Evolutionary conservation across 2,329 filamentous ascomycete species (phyloP).

Genomic region (Sordariomycetes sp.): DNA sequence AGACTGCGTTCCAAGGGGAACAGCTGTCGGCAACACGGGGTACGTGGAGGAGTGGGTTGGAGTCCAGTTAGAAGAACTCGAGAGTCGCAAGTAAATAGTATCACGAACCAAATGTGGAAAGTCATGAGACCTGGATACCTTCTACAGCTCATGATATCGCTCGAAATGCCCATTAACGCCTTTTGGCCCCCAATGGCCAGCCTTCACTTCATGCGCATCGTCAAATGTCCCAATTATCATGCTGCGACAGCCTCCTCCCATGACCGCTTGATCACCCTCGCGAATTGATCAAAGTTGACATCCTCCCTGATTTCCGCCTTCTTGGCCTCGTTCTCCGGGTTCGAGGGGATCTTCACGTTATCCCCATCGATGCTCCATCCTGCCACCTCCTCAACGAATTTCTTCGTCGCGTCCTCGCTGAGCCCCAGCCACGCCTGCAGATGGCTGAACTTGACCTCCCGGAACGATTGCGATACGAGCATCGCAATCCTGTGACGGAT

Average conservation of each 20-base stretch:
- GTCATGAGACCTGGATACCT: conserved; percentile 1
- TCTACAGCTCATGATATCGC: conserved; percentile 14
- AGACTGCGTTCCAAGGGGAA: conserved; percentile 61
- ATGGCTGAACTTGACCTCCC: conserved; percentile 59
- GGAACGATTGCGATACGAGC: conserved; percentile 73
- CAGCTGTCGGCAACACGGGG: conserved; percentile 53
- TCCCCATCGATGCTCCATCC: conserved; percentile 72
- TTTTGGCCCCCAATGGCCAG: conserved; percentile 15
- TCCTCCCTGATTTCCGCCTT: conserved; percentile 93
- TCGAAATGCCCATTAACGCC: conserved; percentile 22
- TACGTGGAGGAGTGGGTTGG: conserved; percentile 96
- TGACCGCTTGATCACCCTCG: conserved; percentile 69
- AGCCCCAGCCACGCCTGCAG: conserved; percentile 72
- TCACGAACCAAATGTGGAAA: conserved; percentile 5
- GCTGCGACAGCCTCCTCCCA: conserved; percentile 58
- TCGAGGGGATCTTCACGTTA: conserved; percentile 69
- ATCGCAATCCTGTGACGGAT: conserved; percentile 84
- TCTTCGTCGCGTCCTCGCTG: conserved; percentile 56
- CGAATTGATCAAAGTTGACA: conserved; percentile 82
- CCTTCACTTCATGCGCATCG: conserved; percentile 15
- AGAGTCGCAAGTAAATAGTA: conserved; percentile 21
- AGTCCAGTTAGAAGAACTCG: conserved; percentile 89
- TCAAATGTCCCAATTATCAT: conserved; percentile 8
- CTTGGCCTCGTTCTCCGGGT: conserved; percentile 96
- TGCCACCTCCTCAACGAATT: conserved; percentile 77